Conservation (phyloP, 23 red algal genomes). For the Cyanidiococcus yangmingshanensis region DNA sequence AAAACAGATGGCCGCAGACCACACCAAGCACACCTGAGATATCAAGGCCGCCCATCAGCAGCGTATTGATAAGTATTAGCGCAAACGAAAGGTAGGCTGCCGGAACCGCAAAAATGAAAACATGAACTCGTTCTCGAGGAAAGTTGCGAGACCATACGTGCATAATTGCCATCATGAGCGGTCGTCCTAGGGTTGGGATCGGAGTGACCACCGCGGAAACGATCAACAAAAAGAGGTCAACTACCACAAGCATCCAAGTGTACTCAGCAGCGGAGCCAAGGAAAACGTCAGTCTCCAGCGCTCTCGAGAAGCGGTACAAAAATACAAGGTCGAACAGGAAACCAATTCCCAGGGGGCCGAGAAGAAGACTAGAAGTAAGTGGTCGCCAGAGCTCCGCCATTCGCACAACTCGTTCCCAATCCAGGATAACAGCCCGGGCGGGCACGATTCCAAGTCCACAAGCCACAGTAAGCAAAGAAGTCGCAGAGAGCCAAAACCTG, state of each 20-base stretch:
- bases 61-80: constrained; percentile 42
- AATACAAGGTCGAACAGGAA: constrained; percentile 74
- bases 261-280: constrained; percentile 65
- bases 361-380: constrained; percentile 41
- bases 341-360: constrained; percentile 47
- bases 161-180: constrained; percentile 60
- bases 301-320: constrained; percentile 64
- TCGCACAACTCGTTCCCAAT: constrained; percentile 41
- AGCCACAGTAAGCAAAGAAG: constrained; percentile 31
- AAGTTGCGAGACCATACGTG: constrained; percentile 70
- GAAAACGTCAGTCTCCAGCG: constrained; percentile 66
- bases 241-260: constrained; percentile 46
- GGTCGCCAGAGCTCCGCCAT: constrained; percentile 66
- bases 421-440: constrained; percentile 27
- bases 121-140: constrained; percentile 39
- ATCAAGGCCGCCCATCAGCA: constrained; percentile 32
- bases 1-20: constrained; percentile 70
- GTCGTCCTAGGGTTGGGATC: constrained; percentile 32
- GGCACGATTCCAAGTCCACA: constrained; percentile 41
- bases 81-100: constrained; percentile 70
- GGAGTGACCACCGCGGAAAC: constrained; percentile 14
- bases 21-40: constrained; percentile 45
- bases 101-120: constrained; percentile 70
- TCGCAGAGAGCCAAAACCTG: neutral
- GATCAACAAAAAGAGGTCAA: constrained; percentile 17